Base-by-base conservation (phyloP, 805 yeast genomes). In the Wickerhamomyces ciferrii region DNA sequence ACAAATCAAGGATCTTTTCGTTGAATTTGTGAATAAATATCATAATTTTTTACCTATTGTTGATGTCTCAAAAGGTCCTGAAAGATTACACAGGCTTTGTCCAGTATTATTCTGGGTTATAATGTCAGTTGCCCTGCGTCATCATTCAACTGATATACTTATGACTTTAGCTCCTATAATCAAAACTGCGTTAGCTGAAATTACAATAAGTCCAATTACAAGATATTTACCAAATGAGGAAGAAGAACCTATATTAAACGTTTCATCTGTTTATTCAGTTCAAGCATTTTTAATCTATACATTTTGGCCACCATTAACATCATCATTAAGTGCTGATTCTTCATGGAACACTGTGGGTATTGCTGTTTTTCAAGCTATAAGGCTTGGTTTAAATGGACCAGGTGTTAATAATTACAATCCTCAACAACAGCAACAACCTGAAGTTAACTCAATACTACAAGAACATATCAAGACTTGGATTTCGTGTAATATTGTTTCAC, bases 61-160 rank as follows among this genome's bases (percentile, higher is more conserved):
- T 2, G 96, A 92, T 60, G 76, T 92, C 2, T 52, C 70, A 7
- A 78, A 77, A 50, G 96, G 97, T 10, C 94, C 96, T 1, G 97
- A 90, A 55, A 69, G 81, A 41, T 75, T 91, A 9, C 87, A 86
- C 62, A 66, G 79, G 48, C 71, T 87, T 17, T 89, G 97, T 48
- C 97, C 97, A 0, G 84, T 92, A 3, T 69, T 92, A 18, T 92
- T 92, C 59, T 92, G 99, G 99, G 91, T 92, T 0, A 83, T 92
- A 15, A 83, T 91, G 80, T 79, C 89, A 37, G 85, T 89, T 1
- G 87, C 96, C 0, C 68, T 90, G 39, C 75, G 99, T 49, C 72
- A 96, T 47, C 74, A 72, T 49, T 69, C 71, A 24, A 60, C 70
- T 1, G 59, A 47, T 54, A 67, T 61, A 2, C 76, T 86, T 57